Percentiles rank a stretch among this genome's conserved stretches.
Conservation (phyloP, 106 monocot species). For the Cymbidium sinense region DNA sequence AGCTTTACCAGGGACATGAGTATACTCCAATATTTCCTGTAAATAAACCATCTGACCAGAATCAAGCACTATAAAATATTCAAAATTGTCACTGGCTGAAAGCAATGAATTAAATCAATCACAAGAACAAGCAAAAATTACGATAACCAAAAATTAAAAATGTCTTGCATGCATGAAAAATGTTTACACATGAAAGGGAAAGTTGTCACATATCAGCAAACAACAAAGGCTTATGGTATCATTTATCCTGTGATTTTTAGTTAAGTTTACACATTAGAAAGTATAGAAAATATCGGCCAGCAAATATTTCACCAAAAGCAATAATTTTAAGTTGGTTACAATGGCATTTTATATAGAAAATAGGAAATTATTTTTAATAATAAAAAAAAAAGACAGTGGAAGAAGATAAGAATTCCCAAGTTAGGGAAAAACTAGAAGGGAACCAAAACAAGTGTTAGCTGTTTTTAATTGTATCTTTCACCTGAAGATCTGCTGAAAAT, state of each 20-base stretch:
- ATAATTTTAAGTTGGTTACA: background rate
- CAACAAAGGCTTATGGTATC: background rate
- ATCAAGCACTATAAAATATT: background rate
- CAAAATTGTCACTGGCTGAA: background rate
- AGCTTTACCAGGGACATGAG: conserved; percentile 86
- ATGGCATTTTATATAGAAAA: background rate
- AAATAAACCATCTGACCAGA: conserved; percentile 1
- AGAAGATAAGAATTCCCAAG: too few species aligned
- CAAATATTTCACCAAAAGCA: background rate
- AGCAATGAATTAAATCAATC: background rate
- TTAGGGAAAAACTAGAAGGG: too few species aligned
- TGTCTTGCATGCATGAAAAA: background rate
- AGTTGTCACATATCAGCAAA: background rate
- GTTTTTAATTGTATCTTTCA: too few species aligned
- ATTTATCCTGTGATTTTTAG: background rate
- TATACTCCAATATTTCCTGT: conserved; percentile 79
- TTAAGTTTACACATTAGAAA: background rate
- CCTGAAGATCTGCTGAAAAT: too few species aligned
- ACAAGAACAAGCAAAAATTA: background rate
- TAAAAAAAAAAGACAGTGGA: too few species aligned
- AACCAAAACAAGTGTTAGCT: too few species aligned
- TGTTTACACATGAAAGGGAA: background rate
- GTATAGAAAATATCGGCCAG: background rate
- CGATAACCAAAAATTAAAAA: background rate
- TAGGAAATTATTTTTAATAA: too few species aligned